Percentiles rank a stretch among this genome's conserved stretches.
phyloP scores from a whole-genome alignment of 108 stramenopile species.

The Nannochloropsis granulata region DNA sequence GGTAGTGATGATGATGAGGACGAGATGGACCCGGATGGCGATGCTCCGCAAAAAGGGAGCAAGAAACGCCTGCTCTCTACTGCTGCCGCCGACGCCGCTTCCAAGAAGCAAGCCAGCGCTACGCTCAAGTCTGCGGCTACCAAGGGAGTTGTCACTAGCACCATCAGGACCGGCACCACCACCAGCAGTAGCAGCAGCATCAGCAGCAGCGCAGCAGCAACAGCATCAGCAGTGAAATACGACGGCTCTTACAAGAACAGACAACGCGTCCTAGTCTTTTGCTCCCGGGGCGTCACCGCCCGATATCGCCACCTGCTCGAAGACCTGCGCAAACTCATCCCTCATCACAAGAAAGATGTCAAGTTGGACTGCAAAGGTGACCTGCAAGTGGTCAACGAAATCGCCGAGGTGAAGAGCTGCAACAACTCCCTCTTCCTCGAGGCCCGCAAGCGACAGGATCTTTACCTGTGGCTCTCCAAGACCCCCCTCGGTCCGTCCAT shows the following conservation, averaged over 20 bases:
- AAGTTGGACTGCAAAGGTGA: slow-evolving; percentile 36
- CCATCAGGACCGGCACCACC: too few relatives aligned
- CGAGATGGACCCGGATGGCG: neutral
- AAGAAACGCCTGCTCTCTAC: neutral
- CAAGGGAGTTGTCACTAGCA: too few relatives aligned
- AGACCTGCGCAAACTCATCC: slow-evolving; percentile 79
- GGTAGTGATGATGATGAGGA: neutral
- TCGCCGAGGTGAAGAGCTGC: slow-evolving; percentile 85
- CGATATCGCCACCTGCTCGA: slow-evolving; percentile 86
- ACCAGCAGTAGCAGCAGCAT: too few relatives aligned
- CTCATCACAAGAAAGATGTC: slow-evolving; percentile 93
- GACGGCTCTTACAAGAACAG: slow-evolving; percentile 69
- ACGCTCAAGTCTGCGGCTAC: too few relatives aligned
- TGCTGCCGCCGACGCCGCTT: neutral
- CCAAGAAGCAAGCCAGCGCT: too few relatives aligned
- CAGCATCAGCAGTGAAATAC: neutral
- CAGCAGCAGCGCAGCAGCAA: too few relatives aligned
- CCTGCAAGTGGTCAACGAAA: slow-evolving; percentile 64
- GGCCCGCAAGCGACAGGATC: slow-evolving; percentile 83
- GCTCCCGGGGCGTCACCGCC: slow-evolving; percentile 83
- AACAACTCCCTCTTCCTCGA: slow-evolving; percentile 85
- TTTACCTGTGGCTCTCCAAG: slow-evolving; percentile 81
- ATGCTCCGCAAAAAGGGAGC: neutral
- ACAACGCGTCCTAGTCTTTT: slow-evolving; percentile 84
- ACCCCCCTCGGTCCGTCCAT: slow-evolving; percentile 68